Evolutionary conservation across 2,329 filamentous ascomycete species (phyloP).

Genomic region (Exophiala dermatitidis): DNA sequence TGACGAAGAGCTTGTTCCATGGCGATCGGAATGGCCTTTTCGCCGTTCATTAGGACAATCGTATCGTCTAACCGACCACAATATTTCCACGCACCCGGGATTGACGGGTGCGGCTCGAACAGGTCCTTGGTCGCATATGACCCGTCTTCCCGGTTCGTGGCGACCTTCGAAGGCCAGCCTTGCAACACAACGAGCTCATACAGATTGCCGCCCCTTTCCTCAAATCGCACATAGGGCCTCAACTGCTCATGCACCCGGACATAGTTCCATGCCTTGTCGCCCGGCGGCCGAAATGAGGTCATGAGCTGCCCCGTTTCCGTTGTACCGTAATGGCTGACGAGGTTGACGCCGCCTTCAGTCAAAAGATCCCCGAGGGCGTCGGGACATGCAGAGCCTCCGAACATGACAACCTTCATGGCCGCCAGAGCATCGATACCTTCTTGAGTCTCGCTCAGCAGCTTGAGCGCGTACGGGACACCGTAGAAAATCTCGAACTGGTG

Average conservation of each 20-base stretch:
- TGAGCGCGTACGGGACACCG: slow-evolving; percentile 47
- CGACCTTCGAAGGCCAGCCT: slow-evolving; percentile 35
- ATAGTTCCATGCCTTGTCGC: slow-evolving; percentile 56
- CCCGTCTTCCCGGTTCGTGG: slow-evolving; percentile 42
- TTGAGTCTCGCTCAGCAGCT: slow-evolving; percentile 53
- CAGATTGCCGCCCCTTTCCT: slow-evolving; percentile 33
- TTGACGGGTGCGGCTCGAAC: slow-evolving; percentile 33
- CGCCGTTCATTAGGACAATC: slow-evolving; percentile 44
- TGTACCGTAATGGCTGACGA: slow-evolving; percentile 49
- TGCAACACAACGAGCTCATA: slow-evolving; percentile 34
- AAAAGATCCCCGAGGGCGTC: slow-evolving; percentile 52
- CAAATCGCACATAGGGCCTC: slow-evolving; percentile 38
- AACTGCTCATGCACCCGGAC: slow-evolving; percentile 40
- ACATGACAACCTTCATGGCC: slow-evolving; percentile 48
- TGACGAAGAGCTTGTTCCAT: slow-evolving; percentile 51
- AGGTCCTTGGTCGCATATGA: slow-evolving; percentile 47
- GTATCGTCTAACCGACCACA: slow-evolving; percentile 42
- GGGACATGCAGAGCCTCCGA: slow-evolving; percentile 52
- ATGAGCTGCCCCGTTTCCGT: slow-evolving; percentile 58
- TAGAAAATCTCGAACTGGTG: slow-evolving; percentile 50
- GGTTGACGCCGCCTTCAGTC: slow-evolving; percentile 47
- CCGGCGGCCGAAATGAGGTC: slow-evolving; percentile 49
- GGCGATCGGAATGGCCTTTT: slow-evolving; percentile 44
- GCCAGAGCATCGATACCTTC: slow-evolving; percentile 46
- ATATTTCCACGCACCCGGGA: slow-evolving; percentile 39